Evolutionary conservation across 179 eudicot species (phyloP).

Genomic region (Actinidia arguta): DNA sequence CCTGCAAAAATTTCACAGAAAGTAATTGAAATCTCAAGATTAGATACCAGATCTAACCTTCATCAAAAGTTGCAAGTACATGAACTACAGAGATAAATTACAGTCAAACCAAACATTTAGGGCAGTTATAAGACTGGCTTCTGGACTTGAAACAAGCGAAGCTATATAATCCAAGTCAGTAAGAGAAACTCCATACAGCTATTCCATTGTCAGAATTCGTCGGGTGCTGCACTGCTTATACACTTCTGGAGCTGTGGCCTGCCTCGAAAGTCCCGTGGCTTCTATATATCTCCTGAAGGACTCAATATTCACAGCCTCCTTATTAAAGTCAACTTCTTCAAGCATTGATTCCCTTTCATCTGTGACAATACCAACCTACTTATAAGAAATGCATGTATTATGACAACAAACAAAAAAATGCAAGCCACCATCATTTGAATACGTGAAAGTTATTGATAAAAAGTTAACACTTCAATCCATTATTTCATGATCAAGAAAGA

Average conservation of each 20-base stretch:
- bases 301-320: conserved; percentile 93
- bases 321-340: conserved; percentile 95
- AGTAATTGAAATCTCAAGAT: neutral
- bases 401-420: neutral
- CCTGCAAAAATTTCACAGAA: conserved; percentile 54
- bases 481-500: neutral
- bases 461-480: conserved; percentile 1
- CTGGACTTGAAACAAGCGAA: conserved; percentile 90
- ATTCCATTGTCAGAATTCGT: conserved; percentile 90
- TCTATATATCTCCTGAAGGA: conserved; percentile 86
- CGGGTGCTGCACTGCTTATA: conserved; percentile 73
- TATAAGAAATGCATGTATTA: conserved; percentile 37
- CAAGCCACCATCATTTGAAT: neutral
- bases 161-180: conserved; percentile 95
- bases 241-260: conserved; percentile 96
- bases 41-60: conserved; percentile 10
- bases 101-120: conserved; percentile 89
- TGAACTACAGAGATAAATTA: conserved; percentile 7
- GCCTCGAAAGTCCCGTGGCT: conserved; percentile 79
- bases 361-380: too few relatives aligned
- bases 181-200: conserved; percentile 99
- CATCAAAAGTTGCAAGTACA: conserved; percentile 21
- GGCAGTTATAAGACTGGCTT: conserved; percentile 91
- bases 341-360: conserved; percentile 96
- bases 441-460: neutral